Evolutionary conservation across 2,329 filamentous ascomycete genomes (phyloP), one percentile per base, ranked within the genome.

Genomic region (Passalora sequoiae): DNA sequence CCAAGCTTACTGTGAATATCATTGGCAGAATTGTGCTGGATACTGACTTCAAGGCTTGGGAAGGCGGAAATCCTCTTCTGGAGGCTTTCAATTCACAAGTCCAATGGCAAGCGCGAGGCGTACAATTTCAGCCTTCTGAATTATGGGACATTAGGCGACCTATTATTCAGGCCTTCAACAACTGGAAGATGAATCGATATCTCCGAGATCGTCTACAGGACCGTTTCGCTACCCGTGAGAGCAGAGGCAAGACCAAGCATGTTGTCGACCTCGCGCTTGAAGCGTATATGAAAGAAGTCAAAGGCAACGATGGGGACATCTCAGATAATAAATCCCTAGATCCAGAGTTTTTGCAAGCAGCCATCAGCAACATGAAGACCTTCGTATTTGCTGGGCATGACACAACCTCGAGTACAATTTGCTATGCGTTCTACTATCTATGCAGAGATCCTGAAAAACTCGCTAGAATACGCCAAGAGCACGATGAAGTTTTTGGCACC

Each of bases 401-500:
- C 17, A 72, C 69, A 2, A 70, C 66, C 6, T 57, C 54, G 12
- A 56, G 56, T n/a, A 55, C 59, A 1, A 60, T 66, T 43, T 58
- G 56, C 44, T 70, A 67, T 48, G 59, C 60, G 16, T 62, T 65
- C 44, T 66, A 71, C 54, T 62, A 68, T 22, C 63, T 71, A 3
- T 60, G 62, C 25, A 56, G 60, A 21, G 44, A 66, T 35, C 64
- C 64, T 2, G 45, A 57, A 5, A 56, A 57, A 13, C 56, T 68
- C 20, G 51, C 50, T 3, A 60, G 60, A 3, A 61, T 74, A 21
- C 60, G 66, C 17, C 58, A 65, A 16, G 77, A 81, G 55, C 74
- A 76, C 50, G 70, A 76, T 50, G 60, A 61, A 2, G 64, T 80
- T n/a, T 70, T 78, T 30, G 71, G 74, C 8, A 43, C 66, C 0